Base-by-base conservation (phyloP, 2,329 filamentous ascomycete genomes). In the Trichothecium roseum region DNA sequence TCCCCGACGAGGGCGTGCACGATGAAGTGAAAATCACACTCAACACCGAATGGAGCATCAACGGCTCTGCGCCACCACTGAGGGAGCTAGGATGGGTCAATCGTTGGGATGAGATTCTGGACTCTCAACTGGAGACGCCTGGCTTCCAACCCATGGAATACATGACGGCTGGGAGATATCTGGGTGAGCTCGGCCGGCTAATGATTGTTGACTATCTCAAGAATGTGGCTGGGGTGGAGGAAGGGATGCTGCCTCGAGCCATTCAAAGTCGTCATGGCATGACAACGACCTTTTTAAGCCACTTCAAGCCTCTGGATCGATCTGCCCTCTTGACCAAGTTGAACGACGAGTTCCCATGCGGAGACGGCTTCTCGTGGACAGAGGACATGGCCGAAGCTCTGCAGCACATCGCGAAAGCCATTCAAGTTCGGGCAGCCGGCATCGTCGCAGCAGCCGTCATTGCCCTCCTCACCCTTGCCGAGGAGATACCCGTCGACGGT, bases 21-120 rank as follows among this genome's bases (percentile, higher is more conserved):
- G 6, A 24, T 6, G 66, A 81, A 6, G 62, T 72, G n/a, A 78
- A 74, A 44, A 78, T 87, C 12, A 74, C 84, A 4, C 76, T 89
- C 42, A 89, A 89, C 51, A 89, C 84, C 0, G 84, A 91, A 57
- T 88, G 82, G 80, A 84, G 80, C 35, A 86, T 91, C 46, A 79
- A 78, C 18, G 84, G 84, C 6, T 76, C 83, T 3, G 77, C 76
- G n/a, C 64, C 68, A 6, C 81, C 84, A 1, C 60, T 89, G 36
- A 64, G 68, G 17, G 67, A 78, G 17, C 59, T 78, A 15, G 63
- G 65, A 1, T 66, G 88, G 32, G 72, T 84, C 35, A 87, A 73
- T 8, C 60, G 60, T 26, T 89, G 84, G 84, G 84, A 91, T 48
- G 57, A 64, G 8, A 59, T 68, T 39, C 66, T 91, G 5, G 82